These are phyloP conservation scores for Ceratocystis albifundus DNA, from an alignment of 2,329 filamentous ascomycete species.

Conservation along the genomic window DNA sequence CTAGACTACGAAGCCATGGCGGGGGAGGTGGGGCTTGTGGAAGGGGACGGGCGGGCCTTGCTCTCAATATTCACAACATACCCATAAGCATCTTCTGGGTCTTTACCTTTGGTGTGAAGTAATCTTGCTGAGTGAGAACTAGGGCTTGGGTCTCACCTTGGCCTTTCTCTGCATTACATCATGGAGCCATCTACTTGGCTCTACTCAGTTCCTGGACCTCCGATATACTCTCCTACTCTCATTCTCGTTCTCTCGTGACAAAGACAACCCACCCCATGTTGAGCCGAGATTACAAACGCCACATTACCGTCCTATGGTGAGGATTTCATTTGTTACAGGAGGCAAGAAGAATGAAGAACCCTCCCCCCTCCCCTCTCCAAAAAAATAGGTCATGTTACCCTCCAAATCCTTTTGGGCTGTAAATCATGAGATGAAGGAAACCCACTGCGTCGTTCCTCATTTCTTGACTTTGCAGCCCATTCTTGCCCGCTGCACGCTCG, in stretches of 20 bases:
- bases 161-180: constrained; percentile 1
- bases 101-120: background rate
- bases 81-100: background rate
- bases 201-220: background rate
- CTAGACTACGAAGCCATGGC: too few relatives aligned
- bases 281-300: constrained; percentile 8
- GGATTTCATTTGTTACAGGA: background rate
- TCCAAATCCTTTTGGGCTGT: constrained; percentile 5
- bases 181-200: background rate
- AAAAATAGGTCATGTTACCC: background rate
- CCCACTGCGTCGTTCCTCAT: constrained; percentile 3
- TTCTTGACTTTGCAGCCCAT: background rate
- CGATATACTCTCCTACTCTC: too few relatives aligned
- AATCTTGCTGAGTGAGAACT: background rate
- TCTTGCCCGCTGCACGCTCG: constrained; percentile 5
- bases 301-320: background rate
- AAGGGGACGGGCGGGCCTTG: background rate
- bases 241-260: background rate
- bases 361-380: background rate
- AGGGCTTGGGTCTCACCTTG: background rate
- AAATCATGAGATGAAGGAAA: background rate
- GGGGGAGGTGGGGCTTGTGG: background rate
- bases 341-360: background rate
- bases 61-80: background rate
- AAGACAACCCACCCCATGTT: background rate